Evolutionary conservation across 495 filamentous ascomycete genomes (phyloP).

Genomic region (Penicillium samsonianum): DNA sequence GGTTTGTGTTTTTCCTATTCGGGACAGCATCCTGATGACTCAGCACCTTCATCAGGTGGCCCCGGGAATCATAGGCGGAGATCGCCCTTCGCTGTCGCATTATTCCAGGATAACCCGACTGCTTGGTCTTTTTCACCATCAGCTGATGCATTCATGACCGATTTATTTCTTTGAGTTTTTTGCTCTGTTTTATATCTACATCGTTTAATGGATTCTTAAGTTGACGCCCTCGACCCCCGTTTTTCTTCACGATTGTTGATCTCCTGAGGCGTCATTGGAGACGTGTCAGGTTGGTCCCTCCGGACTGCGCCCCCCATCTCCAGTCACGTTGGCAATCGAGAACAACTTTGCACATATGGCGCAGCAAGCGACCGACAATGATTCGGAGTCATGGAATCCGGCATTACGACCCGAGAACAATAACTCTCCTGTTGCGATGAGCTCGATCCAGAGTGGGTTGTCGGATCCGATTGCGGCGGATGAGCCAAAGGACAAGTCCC

Average conservation of each 20-base stretch:
- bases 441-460: conserved; percentile 8
- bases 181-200: conserved; percentile 4
- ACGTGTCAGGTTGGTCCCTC: conserved; percentile 35
- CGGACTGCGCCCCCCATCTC: conserved; percentile 12
- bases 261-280: conserved; percentile 30
- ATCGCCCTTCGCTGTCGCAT: conserved; percentile 15
- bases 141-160: conserved; percentile 14
- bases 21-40: neutral
- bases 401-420: conserved; percentile 38
- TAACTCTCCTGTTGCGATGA: conserved; percentile 11
- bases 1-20: conserved; percentile 12
- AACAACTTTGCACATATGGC: conserved; percentile 22
- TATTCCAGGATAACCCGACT: conserved; percentile 11
- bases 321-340: conserved; percentile 16
- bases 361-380: conserved; percentile 22
- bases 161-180: conserved; percentile 19
- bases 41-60: neutral
- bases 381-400: conserved; percentile 43
- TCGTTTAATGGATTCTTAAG: conserved; percentile 27
- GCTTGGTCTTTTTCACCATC: conserved; percentile 8
- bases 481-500: conserved; percentile 13
- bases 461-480: conserved; percentile 17
- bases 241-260: conserved; percentile 28
- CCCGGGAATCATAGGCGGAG: conserved; percentile 7
- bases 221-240: conserved; percentile 11